Evolutionary conservation across 345 rosid species (phyloP), one percentile per base, ranked within the genome.

Genomic region (Acer campestre): DNA sequence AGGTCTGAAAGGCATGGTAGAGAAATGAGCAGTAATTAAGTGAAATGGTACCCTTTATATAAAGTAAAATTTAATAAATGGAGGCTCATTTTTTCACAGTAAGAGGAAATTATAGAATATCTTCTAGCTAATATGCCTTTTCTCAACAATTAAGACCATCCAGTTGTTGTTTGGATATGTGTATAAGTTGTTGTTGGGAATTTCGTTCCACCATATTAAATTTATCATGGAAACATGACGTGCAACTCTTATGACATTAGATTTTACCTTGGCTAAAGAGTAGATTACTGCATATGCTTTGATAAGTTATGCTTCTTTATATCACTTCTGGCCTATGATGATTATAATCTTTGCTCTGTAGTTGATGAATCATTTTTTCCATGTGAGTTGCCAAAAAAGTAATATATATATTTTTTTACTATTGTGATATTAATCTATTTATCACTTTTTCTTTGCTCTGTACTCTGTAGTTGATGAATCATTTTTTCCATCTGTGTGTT

Each of bases 321-420:
- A 10, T 35, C 9, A 31, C 35, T 65, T 16, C n/a, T 16, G 6
- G 71, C 48, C 51, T 6, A n/a, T 17, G 3, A 27, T 49, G n/a
- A 59, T 74, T 75, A 25, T 42, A 59, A 74, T 49, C 68, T 53
- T 56, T 75, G 73, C 74, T 78, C 18, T 31, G n/a, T 14, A 61
- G 40, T 38, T 74, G 61, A 29, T 4, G 35, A 31, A 31, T 74
- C 6, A 6, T 62, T 17, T 17, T 53, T 35, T 23, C 35, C 35
- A 31, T 31, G 4, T 31, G 38, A 4, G 35, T 65, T 58, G 55
- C 17, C 55, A 1, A 61, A 61, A 20, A 12, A 22, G 27, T 29
- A 64, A n/a, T 5, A 56, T 35, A 56, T 35, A 0, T 35, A 0
- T 35, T 4, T 35, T 35, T 35, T 35, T 35, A 35, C 38, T 35